These are phyloP conservation scores for Rasamsonia emersonii DNA, from an alignment of 2,329 filamentous ascomycete species.

Conservation along the genomic window DNA sequence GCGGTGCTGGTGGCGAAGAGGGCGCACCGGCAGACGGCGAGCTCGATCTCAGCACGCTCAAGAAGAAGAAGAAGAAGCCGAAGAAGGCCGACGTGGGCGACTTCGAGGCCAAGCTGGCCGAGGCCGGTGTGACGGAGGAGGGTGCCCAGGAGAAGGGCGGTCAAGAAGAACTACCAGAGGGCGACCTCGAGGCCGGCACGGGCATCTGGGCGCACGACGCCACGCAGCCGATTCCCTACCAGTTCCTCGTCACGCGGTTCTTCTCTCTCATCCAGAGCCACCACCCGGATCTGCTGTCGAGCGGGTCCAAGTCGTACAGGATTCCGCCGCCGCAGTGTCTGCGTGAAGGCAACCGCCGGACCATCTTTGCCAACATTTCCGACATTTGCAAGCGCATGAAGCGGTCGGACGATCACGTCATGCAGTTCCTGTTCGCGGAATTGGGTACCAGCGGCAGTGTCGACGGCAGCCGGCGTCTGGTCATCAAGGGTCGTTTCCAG, in stretches of 20 bases:
- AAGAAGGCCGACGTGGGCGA: conserved; percentile 53
- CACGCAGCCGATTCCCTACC: conserved; percentile 70
- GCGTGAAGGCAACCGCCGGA: conserved; percentile 99
- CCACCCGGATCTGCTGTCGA: conserved; percentile 90
- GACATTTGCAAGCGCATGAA: conserved; percentile 99
- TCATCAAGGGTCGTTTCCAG: conserved; percentile 99
- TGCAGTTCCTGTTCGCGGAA: conserved; percentile 93
- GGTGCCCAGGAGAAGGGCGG: conserved; percentile 50
- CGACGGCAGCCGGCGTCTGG: conserved; percentile 81
- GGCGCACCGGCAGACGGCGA: conserved; percentile 46
- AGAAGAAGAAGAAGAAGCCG: conserved; percentile 80
- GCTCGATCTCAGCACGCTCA: conserved; percentile 59
- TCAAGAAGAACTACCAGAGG: conserved; percentile 50
- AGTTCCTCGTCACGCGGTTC: conserved; percentile 79
- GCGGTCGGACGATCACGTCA: conserved; percentile 95
- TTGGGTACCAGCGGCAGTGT: conserved; percentile 95
- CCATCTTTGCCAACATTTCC: conserved; percentile 97
- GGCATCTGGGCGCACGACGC: conserved; percentile 84
- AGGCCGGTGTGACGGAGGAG: conserved; percentile 52
- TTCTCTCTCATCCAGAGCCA: conserved; percentile 90
- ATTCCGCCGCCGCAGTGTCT: conserved; percentile 97
- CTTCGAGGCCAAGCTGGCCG: conserved; percentile 58
- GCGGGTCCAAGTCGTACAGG: conserved; percentile 92
- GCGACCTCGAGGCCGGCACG: conserved; percentile 78
- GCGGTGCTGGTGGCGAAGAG: conserved; percentile 45